These are phyloP conservation scores for Chlamydomonas incerta DNA, from an alignment of 139 green algal species.

Conservation along the genomic window DNA sequence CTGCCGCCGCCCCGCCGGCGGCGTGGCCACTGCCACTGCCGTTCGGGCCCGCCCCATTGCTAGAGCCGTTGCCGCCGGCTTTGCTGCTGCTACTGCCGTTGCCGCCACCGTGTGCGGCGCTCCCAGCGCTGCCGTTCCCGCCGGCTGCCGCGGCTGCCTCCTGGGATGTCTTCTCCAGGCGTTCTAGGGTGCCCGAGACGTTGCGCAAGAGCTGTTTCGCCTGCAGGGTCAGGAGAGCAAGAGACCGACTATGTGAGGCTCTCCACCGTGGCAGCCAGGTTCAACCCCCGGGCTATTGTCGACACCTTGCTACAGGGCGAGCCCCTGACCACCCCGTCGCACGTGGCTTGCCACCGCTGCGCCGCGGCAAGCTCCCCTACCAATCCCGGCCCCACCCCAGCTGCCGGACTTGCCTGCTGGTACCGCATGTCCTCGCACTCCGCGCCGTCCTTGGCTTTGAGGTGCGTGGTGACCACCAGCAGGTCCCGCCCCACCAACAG, in stretches of 20 bases:
- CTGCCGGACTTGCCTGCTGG: constrained; percentile 49
- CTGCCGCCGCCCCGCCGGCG: neutral
- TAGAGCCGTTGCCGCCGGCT: neutral
- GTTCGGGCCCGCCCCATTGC: neutral
- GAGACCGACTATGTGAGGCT: too few relatives aligned
- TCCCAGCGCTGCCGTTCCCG: too few relatives aligned
- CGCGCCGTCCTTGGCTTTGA: constrained; percentile 77
- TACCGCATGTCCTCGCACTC: constrained; percentile 59
- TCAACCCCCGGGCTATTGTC: too few relatives aligned
- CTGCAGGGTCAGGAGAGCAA: constrained; percentile 39
- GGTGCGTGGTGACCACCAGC: constrained; percentile 71
- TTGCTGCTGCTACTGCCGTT: neutral
- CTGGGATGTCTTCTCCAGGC: neutral
- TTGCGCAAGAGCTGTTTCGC: constrained; percentile 53
- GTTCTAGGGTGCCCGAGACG: constrained; percentile 13
- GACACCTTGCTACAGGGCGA: too few relatives aligned
- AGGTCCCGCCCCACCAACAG: constrained; percentile 34
- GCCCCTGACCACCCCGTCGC: too few relatives aligned
- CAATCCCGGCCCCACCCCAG: too few relatives aligned
- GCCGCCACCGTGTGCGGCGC: neutral
- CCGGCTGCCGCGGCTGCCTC: neutral
- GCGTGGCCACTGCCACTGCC: neutral
- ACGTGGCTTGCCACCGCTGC: too few relatives aligned
- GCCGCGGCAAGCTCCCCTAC: too few relatives aligned
- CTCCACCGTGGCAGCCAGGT: too few relatives aligned